A percentile compares a stretch with the other conserved stretches of the same genome.
Conservation (phyloP, 1,284 basidiomycete species). For the Cutaneotrichosporon sp. region DNA sequence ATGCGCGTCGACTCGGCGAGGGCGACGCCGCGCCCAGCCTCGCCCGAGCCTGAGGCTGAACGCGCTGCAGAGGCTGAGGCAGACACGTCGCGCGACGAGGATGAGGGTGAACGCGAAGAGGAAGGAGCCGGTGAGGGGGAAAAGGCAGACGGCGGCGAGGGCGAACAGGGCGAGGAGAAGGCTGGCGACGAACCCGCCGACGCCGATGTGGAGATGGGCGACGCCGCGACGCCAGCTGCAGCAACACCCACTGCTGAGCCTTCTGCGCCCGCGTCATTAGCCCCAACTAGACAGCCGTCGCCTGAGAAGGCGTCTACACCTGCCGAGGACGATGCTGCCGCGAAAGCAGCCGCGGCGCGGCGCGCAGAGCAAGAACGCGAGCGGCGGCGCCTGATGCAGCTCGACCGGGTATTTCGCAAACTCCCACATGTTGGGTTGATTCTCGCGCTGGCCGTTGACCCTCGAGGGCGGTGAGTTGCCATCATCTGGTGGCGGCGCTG, state of each 20-base stretch:
- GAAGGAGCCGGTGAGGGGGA: conserved; percentile 35
- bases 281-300: neutral
- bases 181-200: neutral
- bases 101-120: conserved; percentile 1
- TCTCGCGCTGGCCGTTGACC: conserved; percentile 31
- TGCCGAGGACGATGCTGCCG: conserved; percentile 1
- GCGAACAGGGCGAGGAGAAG: neutral
- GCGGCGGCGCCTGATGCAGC: conserved; percentile 21
- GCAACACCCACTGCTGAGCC: conserved; percentile 6
- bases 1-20: neutral
- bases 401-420: conserved; percentile 24
- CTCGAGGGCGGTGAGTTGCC: conserved; percentile 22
- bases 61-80: conserved; percentile 9
- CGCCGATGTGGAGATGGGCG: conserved; percentile 20
- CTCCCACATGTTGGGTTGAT: conserved; percentile 25
- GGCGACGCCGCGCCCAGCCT: neutral
- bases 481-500: neutral
- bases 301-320: neutral
- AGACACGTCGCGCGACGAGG: conserved; percentile 6
- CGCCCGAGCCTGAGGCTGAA: conserved; percentile 6
- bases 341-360: conserved; percentile 2
- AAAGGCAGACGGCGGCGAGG: conserved; percentile 3
- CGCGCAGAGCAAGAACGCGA: conserved; percentile 14
- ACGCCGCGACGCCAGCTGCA: neutral
- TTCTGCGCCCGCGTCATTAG: conserved; percentile 2